phyloP scores from a whole-genome alignment of 2,329 filamentous ascomycete species.

The Cladophialophora bantiana region DNA sequence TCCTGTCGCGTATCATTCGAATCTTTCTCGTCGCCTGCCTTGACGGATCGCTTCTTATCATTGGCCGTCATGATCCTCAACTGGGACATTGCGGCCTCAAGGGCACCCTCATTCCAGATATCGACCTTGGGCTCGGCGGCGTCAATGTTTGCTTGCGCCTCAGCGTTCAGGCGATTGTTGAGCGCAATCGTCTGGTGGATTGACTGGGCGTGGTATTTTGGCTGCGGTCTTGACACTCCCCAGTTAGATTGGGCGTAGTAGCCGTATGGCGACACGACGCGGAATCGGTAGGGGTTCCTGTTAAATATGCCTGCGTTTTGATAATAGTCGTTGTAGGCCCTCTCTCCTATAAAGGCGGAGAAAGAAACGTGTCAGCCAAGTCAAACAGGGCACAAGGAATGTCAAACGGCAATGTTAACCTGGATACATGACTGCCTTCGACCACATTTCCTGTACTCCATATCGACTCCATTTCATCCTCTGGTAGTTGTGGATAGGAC shows the following conservation, averaged over 20 bases:
- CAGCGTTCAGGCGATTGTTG: constrained; percentile 47
- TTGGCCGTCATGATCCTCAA: constrained; percentile 34
- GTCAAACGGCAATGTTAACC: constrained; percentile 42
- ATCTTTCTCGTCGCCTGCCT: constrained; percentile 16
- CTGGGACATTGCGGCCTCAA: constrained; percentile 45
- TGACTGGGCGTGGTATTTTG: constrained; percentile 45
- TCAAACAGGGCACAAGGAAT: neutral
- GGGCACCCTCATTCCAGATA: constrained; percentile 49
- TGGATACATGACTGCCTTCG: constrained; percentile 57
- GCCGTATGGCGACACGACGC: constrained; percentile 48
- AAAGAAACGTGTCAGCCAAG: neutral
- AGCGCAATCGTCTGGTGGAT: constrained; percentile 49
- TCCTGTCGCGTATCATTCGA: neutral
- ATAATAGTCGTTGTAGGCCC: constrained; percentile 44
- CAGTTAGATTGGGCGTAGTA: constrained; percentile 39
- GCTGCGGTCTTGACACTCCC: constrained; percentile 41
- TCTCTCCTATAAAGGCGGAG: constrained; percentile 23
- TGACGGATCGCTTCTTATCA: neutral
- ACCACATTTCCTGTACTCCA: constrained; percentile 52
- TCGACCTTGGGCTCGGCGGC: constrained; percentile 47
- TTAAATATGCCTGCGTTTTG: constrained; percentile 37
- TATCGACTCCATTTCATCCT: constrained; percentile 48
- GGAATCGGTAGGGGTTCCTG: constrained; percentile 47
- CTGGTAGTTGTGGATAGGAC: constrained; percentile 52
- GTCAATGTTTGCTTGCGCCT: constrained; percentile 48